Conservation (phyloP, 106 monocot species). For the Iris macrosiphon region DNA sequence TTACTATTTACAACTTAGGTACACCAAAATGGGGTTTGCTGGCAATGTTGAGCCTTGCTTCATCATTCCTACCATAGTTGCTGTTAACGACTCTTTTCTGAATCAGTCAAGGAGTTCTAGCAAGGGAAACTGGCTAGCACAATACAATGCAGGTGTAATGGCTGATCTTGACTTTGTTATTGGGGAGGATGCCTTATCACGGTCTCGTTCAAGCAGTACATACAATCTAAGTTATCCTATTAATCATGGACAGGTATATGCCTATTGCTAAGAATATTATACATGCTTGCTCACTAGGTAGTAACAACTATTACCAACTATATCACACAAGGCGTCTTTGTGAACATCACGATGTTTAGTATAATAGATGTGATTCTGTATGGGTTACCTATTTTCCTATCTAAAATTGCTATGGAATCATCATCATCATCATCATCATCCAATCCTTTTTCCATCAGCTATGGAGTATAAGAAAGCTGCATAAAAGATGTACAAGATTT, state of each 20-base stretch:
- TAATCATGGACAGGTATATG: slow-evolving; percentile 68
- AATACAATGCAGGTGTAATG: slow-evolving; percentile 90
- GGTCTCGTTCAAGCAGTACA: slow-evolving; percentile 58
- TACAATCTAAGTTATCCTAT: slow-evolving; percentile 89
- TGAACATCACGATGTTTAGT: neutral
- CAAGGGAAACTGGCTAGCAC: slow-evolving; percentile 83
- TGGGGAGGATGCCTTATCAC: slow-evolving; percentile 75
- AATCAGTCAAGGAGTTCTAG: slow-evolving; percentile 50
- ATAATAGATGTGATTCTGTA: too few species aligned
- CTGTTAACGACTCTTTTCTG: slow-evolving; percentile 74
- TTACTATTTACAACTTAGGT: too few species aligned
- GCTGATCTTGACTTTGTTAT: slow-evolving; percentile 90
- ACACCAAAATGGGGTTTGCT: slow-evolving; percentile 81
- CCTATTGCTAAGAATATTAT: neutral
- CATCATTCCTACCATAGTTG: slow-evolving; percentile 81
- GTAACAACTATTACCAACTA: too few species aligned
- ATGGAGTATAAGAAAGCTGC: too few species aligned
- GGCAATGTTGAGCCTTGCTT: slow-evolving; percentile 95
- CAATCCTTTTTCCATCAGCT: too few species aligned
- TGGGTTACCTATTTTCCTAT: too few species aligned
- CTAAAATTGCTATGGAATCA: too few species aligned
- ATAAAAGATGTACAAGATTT: too few species aligned
- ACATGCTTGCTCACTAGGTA: neutral
- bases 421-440: too few species aligned
- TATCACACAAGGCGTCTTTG: neutral